Evolutionary conservation across 2,329 filamentous ascomycete genomes (phyloP), one percentile per base, ranked within the genome.

Genomic region (Monosporascus cannonballus): DNA sequence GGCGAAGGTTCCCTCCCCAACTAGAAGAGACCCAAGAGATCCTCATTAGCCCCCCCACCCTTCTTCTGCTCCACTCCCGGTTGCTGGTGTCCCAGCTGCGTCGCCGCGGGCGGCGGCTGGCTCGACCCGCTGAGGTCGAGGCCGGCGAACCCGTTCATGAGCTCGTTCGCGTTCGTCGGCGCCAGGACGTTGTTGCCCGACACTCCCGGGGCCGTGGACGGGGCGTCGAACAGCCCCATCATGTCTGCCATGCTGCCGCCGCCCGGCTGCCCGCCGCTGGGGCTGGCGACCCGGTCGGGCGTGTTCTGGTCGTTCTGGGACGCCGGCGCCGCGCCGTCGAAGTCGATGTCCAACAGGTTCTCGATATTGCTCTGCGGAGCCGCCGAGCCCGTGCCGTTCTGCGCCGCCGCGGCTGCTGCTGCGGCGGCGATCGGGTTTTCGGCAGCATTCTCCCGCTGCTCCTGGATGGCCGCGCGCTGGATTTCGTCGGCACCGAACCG

Each of bases 361-460:
- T 99, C 94, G 59, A 93, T 81, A 64, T 96, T 96, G 74, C 73
- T 88, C 68, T 91, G 86, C 6, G 79, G 65, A 25, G 77, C 59
- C 7, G 65, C 38, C 38, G 18, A 11, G 3, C 17, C 38, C 71
- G 30, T 34, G 30, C 81, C 72, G 51, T 79, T 80, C 53, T 84
- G 84, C 14, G 41, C 41, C 0, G 84, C 81, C 0, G 84, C 86
- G 0, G 86, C 85, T 0, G 85, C 85, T 1, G 89, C 89, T 0
- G 89, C 88, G 0, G 91, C 93, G 0, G 93, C 93, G 61, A 97
- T 90, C 1, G 94, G 93, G 69, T 97, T 96, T 63, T 97, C 94
- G 56, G 85, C 88, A 1, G 90, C 89, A 63, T 96, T 90, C 71
- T 97, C 85, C 59, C 89, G 83, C 76, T 96, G 91, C 74, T 99